A percentile compares a stretch with the other conserved stretches of the same genome.
phyloP scores from a whole-genome alignment of 2,329 filamentous ascomycete genomes.

The Clonostachys rosea region DNA sequence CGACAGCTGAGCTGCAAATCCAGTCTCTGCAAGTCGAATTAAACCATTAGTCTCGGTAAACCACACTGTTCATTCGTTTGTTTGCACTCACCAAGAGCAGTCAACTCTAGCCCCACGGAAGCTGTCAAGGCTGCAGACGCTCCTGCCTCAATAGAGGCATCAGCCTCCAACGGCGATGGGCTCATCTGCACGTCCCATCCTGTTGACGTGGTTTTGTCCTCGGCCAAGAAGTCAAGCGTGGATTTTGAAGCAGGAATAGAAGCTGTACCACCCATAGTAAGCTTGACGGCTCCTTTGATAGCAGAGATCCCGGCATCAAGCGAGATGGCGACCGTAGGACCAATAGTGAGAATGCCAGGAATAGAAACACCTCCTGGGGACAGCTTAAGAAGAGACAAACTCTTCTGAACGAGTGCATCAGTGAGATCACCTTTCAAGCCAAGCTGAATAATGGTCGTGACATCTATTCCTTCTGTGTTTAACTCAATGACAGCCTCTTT shows the following conservation, averaged over 20 bases:
- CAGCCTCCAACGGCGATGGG: background rate
- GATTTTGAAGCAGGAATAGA: background rate
- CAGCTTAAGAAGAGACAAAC: background rate
- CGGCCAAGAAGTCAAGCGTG: background rate
- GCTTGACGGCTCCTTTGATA: background rate
- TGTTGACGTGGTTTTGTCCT: background rate
- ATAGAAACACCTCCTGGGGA: conserved; percentile 1
- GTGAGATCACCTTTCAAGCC: background rate
- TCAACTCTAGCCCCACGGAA: background rate
- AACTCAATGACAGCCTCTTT: background rate
- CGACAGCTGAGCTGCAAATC: background rate
- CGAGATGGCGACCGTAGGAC: background rate
- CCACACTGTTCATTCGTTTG: background rate
- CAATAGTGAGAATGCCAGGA: conserved; percentile 1
- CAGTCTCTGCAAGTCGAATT: background rate
- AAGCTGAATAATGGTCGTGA: background rate
- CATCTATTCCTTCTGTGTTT: background rate
- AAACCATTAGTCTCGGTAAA: background rate
- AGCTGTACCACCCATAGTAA: background rate
- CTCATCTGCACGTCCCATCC: background rate
- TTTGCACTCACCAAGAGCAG: background rate
- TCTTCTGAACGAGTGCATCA: background rate
- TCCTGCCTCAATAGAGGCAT: background rate
- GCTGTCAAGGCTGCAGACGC: background rate
- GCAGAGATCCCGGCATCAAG: background rate